Percentiles rank a stretch among this genome's conserved stretches.
phyloP scores from a whole-genome alignment of 2,329 filamentous ascomycete genomes.

The Apiospora saccharicola region DNA sequence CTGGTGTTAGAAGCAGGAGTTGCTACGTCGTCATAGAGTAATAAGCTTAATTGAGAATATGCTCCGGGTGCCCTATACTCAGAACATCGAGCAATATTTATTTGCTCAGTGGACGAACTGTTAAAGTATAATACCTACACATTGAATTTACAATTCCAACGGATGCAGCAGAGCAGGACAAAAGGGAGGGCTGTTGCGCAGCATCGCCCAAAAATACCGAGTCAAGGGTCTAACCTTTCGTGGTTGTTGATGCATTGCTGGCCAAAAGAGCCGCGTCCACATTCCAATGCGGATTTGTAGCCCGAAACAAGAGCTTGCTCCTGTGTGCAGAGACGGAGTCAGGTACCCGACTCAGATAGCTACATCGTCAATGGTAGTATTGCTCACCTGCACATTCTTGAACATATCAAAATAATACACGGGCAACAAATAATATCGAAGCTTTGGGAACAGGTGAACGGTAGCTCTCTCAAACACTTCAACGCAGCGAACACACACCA shows the following conservation, averaged over 20 bases:
- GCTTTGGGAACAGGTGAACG: neutral
- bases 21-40: constrained; percentile 8
- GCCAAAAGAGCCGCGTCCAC: constrained; percentile 14
- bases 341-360: constrained; percentile 1
- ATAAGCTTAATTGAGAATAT: constrained; percentile 13
- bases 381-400: neutral
- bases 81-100: neutral
- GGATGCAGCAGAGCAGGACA: neutral
- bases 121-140: neutral
- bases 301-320: constrained; percentile 15
- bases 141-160: neutral
- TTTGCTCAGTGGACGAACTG: neutral
- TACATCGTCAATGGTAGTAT: neutral
- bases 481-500: neutral
- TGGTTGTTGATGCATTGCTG: constrained; percentile 9
- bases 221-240: constrained; percentile 12
- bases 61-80: neutral
- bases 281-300: constrained; percentile 15
- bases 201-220: neutral
- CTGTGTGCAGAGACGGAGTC: constrained; percentile 7
- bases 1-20: neutral
- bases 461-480: neutral
- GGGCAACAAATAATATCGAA: neutral
- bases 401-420: neutral
- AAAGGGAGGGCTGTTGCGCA: neutral